phyloP scores from a whole-genome alignment of 2,329 filamentous ascomycete genomes.

The Chaetothyriales sp. region DNA sequence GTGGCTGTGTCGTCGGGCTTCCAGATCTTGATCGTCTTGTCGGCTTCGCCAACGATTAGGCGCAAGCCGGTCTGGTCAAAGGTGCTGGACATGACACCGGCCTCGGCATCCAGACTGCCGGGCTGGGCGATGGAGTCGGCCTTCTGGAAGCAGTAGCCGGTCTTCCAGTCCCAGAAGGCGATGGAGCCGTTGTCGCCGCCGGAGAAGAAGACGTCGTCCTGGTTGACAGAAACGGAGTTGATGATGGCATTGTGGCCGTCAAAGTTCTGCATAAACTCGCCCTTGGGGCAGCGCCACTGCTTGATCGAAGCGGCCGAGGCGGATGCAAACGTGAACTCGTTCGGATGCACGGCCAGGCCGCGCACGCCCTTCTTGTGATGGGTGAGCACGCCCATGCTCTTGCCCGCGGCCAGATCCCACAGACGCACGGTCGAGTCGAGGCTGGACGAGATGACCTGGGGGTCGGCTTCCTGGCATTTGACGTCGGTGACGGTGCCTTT shows the following conservation, averaged over 20 bases:
- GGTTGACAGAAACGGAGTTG: conserved; percentile 84
- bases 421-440: conserved; percentile 82
- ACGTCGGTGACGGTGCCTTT: conserved; percentile 80
- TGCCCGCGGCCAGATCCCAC: conserved; percentile 92
- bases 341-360: conserved; percentile 68
- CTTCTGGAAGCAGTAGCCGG: conserved; percentile 78
- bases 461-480: conserved; percentile 88
- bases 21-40: conserved; percentile 99
- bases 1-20: conserved; percentile 85
- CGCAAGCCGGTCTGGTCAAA: conserved; percentile 82
- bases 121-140: conserved; percentile 88
- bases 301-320: conserved; percentile 91
- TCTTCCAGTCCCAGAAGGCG: conserved; percentile 99
- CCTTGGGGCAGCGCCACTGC: conserved; percentile 98
- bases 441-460: conserved; percentile 86
- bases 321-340: conserved; percentile 90
- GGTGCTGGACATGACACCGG: conserved; percentile 84
- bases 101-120: conserved; percentile 83
- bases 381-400: conserved; percentile 88
- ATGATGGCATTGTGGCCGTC: conserved; percentile 94
- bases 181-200: conserved; percentile 93
- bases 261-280: conserved; percentile 98
- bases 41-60: conserved; percentile 85
- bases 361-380: conserved; percentile 98
- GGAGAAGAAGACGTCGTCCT: conserved; percentile 88